Base-by-base conservation (phyloP, 805 yeast species). In the Ogataea wickerhamii region DNA sequence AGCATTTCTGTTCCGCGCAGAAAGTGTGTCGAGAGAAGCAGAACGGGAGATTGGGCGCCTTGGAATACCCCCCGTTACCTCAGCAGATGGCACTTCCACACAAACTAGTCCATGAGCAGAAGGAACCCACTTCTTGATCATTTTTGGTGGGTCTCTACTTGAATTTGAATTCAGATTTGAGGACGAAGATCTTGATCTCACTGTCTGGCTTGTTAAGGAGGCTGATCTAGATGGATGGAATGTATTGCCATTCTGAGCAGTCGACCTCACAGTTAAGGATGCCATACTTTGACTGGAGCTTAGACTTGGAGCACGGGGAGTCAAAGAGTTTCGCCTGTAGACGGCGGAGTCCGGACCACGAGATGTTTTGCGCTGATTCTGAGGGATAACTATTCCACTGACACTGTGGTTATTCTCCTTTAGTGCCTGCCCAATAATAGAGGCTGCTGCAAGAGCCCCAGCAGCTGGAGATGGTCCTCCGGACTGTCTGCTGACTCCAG, bases 51-150 rank as follows among this genome's bases (percentile, higher is more conserved):
- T 32, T 2, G 31, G 40, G 23, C 44, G 38, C 11, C 41, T 31
- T 14, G 45, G 29, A 5, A 45, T 28, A 19, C 47, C 31, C 6
- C 29, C 24, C 13, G 37, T 18, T 10, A 45, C 16, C 3, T 46
- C 53, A 10, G 70, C 71, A 0, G 29, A 26, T 13, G 87, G 85
- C 3, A 83, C 88, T 48, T 83, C 89, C 4, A 83, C 66, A 7
- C 81, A 69, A 34, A 80, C 73, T 38, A 83, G 67, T 11, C 93
- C 93, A 49, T 76, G 70, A 3, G 85, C 79, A 2, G 87, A 80
- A 2, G 93, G 91, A 32, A 83, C 70, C 61, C 82, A 83, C 45
- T 76, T 80, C 47, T 79, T 81, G 7, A 82, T 73, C 63, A 74
- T 80, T 38, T 65, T 73, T 11, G 67, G 66, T 13, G 48, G 37